Base-by-base conservation (phyloP, 2,329 filamentous ascomycete genomes). In the Talaromyces sp. region DNA sequence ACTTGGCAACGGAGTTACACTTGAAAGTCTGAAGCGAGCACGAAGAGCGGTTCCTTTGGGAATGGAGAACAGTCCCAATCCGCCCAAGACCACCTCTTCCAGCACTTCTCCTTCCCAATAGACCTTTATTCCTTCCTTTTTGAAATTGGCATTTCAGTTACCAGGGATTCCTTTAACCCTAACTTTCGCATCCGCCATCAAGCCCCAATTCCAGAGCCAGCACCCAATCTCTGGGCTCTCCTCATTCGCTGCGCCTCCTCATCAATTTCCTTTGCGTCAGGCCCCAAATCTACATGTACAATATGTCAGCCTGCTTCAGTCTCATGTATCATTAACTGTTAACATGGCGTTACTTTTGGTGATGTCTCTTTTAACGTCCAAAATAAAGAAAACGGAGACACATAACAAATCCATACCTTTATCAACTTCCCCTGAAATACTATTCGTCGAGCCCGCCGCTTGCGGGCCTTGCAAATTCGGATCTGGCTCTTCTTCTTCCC, bases 21-120 rank as follows among this genome's bases (percentile, higher is more conserved):
- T 94, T 70, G 91, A 94, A 68, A 88, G 90, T 50, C 79, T 99
- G 73, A 95, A 92, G 82, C 86, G 87, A 69, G 90, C 93, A 56
- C 86, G 92, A 76, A 85, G 87, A 72, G 83, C 86, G 71, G 76
- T 90, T 64, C 83, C 85, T 12, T 71, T 78, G 30, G 70, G 69
- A 61, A 69, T 69, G 57, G 65, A 72, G 36, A 68, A 71, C 27
- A 64, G 69, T 53, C 62, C 69, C 27, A 68, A 69, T 30, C 69
- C 70, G 27, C 70, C 73, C n/a, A 70, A 70, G 59, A 71, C 69
- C 55, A 68, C 70, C 18, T 73, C 76, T 36, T 73, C 75, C 59
- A 74, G 69, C 65, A 68, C 74, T 31, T 68, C 72, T 55, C 68
- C 75, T 47, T 65, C 73, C 47, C 71, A 75, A 74, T 74, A 75